These are phyloP conservation scores for Blastobotrys robertii DNA, from an alignment of 805 yeast genomes.

Conservation along the genomic window DNA sequence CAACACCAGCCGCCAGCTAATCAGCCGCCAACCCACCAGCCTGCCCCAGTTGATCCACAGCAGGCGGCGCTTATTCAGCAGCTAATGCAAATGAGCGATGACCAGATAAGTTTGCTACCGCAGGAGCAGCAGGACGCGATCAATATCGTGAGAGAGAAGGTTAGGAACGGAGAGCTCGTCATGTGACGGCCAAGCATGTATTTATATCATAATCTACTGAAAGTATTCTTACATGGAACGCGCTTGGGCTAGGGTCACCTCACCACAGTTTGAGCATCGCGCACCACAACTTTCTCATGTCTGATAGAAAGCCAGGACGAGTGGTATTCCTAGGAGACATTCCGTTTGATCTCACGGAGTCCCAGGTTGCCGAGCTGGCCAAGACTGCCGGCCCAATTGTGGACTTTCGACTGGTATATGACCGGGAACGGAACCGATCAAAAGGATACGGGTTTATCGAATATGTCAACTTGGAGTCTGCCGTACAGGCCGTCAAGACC, in stretches of 20 bases:
- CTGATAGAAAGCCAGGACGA: slow-evolving; percentile 10
- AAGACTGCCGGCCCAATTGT: slow-evolving; percentile 14
- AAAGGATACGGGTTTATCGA: slow-evolving; percentile 21
- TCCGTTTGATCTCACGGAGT: slow-evolving; percentile 19
- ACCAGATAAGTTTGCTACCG: slow-evolving; percentile 40
- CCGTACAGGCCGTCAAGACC: slow-evolving; percentile 13
- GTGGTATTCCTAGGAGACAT: slow-evolving; percentile 20
- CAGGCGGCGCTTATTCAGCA: slow-evolving; percentile 42
- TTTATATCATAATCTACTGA: background rate
- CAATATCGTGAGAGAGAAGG: slow-evolving; percentile 16
- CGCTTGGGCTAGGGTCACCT: background rate
- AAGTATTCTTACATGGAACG: background rate
- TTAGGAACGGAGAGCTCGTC: slow-evolving; percentile 19
- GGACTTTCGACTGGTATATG: slow-evolving; percentile 14
- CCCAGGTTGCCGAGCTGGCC: slow-evolving; percentile 15
- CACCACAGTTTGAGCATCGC: background rate
- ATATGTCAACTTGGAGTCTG: slow-evolving; percentile 14
- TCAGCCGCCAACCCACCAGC: slow-evolving; percentile 3
- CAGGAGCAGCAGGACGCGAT: slow-evolving; percentile 40
- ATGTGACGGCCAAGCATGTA: slow-evolving; percentile 4
- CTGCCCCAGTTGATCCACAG: slow-evolving; percentile 24
- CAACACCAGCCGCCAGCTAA: slow-evolving; percentile 5
- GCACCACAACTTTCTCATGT: slow-evolving; percentile 2
- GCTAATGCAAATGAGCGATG: slow-evolving; percentile 43
- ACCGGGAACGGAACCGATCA: slow-evolving; percentile 16